Percentiles rank a stretch among this genome's conserved stretches.
phyloP scores from a whole-genome alignment of 257 asterid species.

The Rhazya stricta region DNA sequence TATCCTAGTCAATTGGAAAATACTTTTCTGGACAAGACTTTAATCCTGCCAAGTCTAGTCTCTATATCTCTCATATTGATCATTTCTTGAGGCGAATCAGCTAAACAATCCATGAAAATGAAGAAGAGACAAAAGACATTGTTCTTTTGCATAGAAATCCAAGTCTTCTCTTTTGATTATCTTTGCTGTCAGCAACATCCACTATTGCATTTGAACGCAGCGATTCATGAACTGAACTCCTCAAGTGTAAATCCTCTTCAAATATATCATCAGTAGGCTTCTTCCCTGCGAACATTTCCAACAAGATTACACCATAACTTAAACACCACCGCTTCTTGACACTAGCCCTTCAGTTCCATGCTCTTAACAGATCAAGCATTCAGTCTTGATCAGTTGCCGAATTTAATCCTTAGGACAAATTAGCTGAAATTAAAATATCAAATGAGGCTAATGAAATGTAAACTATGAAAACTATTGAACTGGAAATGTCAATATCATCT shows the following conservation, averaged over 20 bases:
- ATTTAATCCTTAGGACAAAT: neutral
- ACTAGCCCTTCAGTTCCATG: conserved; percentile 5
- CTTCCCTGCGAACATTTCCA: conserved; percentile 6
- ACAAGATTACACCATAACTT: conserved; percentile 12
- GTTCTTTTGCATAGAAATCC: neutral
- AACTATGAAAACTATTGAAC: neutral
- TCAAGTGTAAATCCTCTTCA: conserved; percentile 9
- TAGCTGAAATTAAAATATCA: neutral
- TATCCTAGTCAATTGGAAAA: neutral
- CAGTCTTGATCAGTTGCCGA: neutral
- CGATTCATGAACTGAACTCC: neutral
- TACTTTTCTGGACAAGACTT: neutral
- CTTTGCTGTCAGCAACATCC: conserved; percentile 1
- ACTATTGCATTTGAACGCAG: neutral
- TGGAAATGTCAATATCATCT: conserved; percentile 7
- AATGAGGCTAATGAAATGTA: neutral
- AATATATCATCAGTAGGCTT: conserved; percentile 5
- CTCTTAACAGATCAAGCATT: conserved; percentile 5
- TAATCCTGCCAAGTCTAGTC: conserved; percentile 12
- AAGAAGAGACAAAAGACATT: conserved; percentile 5
- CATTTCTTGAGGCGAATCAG: conserved; percentile 17
- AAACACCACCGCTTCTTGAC: conserved; percentile 8
- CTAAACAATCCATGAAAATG: conserved; percentile 13
- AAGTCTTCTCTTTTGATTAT: neutral
- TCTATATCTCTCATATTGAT: conserved; percentile 14